These are phyloP conservation scores for Lavandula angustifolia DNA, from an alignment of 257 asterid species.

Conservation along the genomic window DNA sequence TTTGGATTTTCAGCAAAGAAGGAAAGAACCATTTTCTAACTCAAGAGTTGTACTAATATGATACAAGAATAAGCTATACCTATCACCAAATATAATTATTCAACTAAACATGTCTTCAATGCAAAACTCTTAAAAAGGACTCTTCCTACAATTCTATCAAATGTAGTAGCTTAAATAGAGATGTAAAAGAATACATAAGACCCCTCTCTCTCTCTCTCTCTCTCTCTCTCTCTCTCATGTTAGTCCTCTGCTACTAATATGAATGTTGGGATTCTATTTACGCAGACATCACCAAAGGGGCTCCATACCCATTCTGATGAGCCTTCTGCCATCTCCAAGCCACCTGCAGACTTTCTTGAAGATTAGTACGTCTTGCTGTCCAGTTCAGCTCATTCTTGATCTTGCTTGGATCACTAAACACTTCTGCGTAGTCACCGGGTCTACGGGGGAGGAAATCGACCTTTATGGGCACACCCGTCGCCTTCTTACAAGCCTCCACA, in stretches of 20 bases:
- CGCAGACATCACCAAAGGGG: conserved; percentile 44
- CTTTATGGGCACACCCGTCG: conserved; percentile 77
- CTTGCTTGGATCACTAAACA: conserved; percentile 77
- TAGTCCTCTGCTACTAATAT: conserved; percentile 37
- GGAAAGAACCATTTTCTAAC: no score
- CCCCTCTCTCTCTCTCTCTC: not conserved
- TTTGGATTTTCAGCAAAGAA: no score
- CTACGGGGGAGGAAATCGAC: conserved; percentile 85
- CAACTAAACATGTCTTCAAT: conserved; percentile 21
- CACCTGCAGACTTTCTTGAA: conserved; percentile 62
- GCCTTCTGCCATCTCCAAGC: conserved; percentile 99
- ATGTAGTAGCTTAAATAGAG: conserved; percentile 22
- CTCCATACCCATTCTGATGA: conserved; percentile 64
- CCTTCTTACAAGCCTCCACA: conserved; percentile 92
- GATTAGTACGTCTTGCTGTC: conserved; percentile 77
- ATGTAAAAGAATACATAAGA: conserved; percentile 40
- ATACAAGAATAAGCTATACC: conserved; percentile 30
- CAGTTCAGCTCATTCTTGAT: conserved; percentile 74
- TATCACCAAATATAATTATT: conserved; percentile 33
- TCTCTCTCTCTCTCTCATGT: conserved; percentile 18
- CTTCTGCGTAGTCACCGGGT: conserved; percentile 97
- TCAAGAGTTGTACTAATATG: not conserved
- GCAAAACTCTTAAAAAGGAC: not conserved
- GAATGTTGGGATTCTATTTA: conserved; percentile 38
- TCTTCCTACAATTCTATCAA: conserved; percentile 24